phyloP scores from a whole-genome alignment of 495 filamentous ascomycete genomes.

The Diplogelasinospora grovesii region DNA sequence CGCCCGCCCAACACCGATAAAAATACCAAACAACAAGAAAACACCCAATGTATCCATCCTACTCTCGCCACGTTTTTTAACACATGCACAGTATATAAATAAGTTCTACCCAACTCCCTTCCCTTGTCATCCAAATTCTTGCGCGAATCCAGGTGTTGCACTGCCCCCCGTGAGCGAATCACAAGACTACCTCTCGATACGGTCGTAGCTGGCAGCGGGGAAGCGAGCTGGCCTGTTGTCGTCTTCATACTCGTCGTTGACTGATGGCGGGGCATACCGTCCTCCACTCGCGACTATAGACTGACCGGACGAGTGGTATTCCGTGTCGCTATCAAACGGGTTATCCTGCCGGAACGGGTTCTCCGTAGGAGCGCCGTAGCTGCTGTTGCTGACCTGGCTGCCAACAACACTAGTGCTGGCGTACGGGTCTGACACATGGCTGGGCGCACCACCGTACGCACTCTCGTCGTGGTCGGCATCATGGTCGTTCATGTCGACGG shows the following conservation, averaged over 20 bases:
- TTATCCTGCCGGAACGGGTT: slow-evolving; percentile 34
- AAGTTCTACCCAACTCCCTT: no score
- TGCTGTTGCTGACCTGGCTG: slow-evolving; percentile 8
- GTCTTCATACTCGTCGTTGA: slow-evolving; percentile 33
- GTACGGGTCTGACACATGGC: slow-evolving; percentile 30
- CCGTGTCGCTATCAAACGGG: slow-evolving; percentile 36
- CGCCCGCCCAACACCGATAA: slow-evolving; percentile 11
- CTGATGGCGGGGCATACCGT: slow-evolving; percentile 31
- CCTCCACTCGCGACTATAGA: slow-evolving; percentile 8
- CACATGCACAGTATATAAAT: no score
- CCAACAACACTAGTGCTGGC: slow-evolving; percentile 5
- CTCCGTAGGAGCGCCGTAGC: slow-evolving; percentile 12
- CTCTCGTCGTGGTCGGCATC: slow-evolving; percentile 26
- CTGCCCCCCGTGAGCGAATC: no score
- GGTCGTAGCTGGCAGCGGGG: slow-evolving; percentile 38
- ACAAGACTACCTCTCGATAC: slow-evolving; percentile 22
- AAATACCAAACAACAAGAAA: not conserved
- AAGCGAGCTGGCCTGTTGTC: slow-evolving; percentile 33
- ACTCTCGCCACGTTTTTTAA: no score
- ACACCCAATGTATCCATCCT: no score
- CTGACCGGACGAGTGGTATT: slow-evolving; percentile 28
- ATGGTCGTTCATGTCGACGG: slow-evolving; percentile 38
- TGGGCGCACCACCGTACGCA: slow-evolving; percentile 14
- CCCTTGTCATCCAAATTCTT: no score
- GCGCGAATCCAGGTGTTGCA: no score